Conservation (phyloP, 768 basidiomycete genomes). For the Leccinum olivaceopallidum region DNA sequence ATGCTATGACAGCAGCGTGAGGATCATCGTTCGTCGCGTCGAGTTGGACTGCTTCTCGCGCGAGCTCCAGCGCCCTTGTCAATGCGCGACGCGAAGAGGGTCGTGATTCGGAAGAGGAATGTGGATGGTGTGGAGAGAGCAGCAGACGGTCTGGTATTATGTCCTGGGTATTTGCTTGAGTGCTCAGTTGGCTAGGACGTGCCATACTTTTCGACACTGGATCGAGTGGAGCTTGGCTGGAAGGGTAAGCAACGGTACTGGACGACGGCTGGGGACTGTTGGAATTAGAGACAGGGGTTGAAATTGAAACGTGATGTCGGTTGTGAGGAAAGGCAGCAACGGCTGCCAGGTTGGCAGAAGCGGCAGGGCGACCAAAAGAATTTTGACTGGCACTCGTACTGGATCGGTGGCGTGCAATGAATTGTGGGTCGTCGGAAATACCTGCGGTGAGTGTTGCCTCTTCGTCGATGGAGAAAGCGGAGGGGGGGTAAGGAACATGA, state of each 20-base stretch:
- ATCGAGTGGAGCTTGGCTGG: constrained; percentile 53
- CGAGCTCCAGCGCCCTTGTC: constrained; percentile 82
- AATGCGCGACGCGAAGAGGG: constrained; percentile 83
- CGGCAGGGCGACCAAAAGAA: constrained; percentile 34
- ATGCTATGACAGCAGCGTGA: constrained; percentile 85
- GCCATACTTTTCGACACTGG: constrained; percentile 56
- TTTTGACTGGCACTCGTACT: constrained; percentile 37
- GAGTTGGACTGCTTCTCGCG: constrained; percentile 85
- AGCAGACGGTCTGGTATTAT: constrained; percentile 44
- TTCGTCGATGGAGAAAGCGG: constrained; percentile 17
- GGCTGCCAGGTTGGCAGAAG: constrained; percentile 54
- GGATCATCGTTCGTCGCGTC: constrained; percentile 90
- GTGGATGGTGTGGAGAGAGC: constrained; percentile 45
- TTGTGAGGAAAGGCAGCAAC: constrained; percentile 64
- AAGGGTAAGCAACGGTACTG: constrained; percentile 30
- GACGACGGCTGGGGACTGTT: constrained; percentile 30
- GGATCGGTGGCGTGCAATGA: constrained; percentile 35
- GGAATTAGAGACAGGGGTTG: constrained; percentile 24
- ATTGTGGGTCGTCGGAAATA: constrained; percentile 31
- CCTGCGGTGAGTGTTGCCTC: constrained; percentile 23
- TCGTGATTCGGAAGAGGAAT: constrained; percentile 45
- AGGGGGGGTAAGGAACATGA: constrained; percentile 48
- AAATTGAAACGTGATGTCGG: constrained; percentile 36
- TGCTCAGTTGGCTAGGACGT: constrained; percentile 24
- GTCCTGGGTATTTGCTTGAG: constrained; percentile 37